Evolutionary conservation across 106 monocot species (phyloP).

Genomic region (Allium sativum): DNA sequence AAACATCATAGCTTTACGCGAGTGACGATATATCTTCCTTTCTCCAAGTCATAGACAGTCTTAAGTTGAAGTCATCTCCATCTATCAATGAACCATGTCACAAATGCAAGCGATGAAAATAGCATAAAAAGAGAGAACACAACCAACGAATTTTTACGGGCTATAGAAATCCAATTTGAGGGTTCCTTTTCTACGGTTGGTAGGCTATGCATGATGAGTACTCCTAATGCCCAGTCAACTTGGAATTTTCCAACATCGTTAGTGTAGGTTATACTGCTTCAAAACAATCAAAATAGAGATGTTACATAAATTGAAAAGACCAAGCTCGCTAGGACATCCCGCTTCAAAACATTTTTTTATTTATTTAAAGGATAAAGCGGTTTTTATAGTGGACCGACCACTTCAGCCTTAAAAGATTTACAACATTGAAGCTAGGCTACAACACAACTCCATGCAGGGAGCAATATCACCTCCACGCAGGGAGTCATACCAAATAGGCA

Average conservation of each 20-base stretch:
- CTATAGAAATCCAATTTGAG: constrained; percentile 18
- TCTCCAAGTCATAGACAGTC: constrained; percentile 89
- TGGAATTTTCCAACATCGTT: constrained; percentile 42
- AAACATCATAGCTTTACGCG: constrained; percentile 34
- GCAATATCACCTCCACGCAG: no score
- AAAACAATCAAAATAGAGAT: no score
- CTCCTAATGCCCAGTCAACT: constrained; percentile 82
- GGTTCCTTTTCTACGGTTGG: constrained; percentile 3
- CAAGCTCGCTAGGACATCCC: no score
- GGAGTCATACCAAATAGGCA: no score
- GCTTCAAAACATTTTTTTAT: no score
- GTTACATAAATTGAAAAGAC: no score
- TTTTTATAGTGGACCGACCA: no score
- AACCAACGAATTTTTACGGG: constrained; percentile 5
- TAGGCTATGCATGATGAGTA: constrained; percentile 48
- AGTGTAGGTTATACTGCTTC: constrained; percentile 45
- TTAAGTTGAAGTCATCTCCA: constrained; percentile 62
- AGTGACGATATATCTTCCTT: constrained; percentile 75
- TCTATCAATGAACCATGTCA: constrained; percentile 33
- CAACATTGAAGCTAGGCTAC: no score
- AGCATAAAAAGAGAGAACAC: constrained; percentile 20
- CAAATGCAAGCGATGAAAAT: constrained; percentile 16
- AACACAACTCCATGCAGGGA: no score
- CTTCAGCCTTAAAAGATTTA: no score
- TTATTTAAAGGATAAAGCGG: no score